Evolutionary conservation across 1,139 yeast species (phyloP).

Genomic region (Geotrichum bryndzae): DNA sequence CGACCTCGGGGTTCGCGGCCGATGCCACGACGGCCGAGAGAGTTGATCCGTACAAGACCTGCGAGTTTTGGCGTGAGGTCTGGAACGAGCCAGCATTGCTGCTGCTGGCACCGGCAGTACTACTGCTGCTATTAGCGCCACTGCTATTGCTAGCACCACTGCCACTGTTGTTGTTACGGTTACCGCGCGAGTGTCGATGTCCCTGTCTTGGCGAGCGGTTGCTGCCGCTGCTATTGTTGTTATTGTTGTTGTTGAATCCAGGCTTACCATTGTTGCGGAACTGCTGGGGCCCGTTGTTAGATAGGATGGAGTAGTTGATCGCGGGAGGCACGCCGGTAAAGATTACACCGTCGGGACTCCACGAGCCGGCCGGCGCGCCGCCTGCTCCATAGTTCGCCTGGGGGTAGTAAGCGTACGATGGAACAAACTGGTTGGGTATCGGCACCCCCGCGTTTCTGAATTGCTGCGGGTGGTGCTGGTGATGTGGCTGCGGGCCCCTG

Average conservation of each 20-base stretch:
- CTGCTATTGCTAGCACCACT: constrained; percentile 54
- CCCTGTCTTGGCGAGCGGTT: constrained; percentile 1
- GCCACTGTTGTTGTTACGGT: constrained; percentile 41
- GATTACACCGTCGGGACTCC: neutral
- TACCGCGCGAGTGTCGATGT: neutral
- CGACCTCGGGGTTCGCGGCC: constrained; percentile 54
- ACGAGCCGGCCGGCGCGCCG: neutral
- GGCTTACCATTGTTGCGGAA: neutral
- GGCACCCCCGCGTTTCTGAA: neutral
- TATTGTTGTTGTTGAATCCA: constrained; percentile 1
- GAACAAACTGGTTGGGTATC: neutral
- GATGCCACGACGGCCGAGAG: constrained; percentile 33
- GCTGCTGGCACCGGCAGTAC: constrained; percentile 62
- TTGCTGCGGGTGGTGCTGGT: constrained; percentile 1
- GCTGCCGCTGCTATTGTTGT: neutral
- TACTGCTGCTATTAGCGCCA: constrained; percentile 35
- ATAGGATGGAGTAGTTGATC: neutral
- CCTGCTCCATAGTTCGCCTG: neutral
- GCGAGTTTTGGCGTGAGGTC: constrained; percentile 28
- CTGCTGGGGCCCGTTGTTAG: neutral
- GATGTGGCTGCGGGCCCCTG: neutral
- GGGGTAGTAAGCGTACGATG: constrained; percentile 1
- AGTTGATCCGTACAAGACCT: constrained; percentile 27
- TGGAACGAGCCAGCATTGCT: constrained; percentile 49
- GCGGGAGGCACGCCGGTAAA: neutral